phyloP scores from a whole-genome alignment of 441 rosid genomes.

The Populus hybrid region DNA sequence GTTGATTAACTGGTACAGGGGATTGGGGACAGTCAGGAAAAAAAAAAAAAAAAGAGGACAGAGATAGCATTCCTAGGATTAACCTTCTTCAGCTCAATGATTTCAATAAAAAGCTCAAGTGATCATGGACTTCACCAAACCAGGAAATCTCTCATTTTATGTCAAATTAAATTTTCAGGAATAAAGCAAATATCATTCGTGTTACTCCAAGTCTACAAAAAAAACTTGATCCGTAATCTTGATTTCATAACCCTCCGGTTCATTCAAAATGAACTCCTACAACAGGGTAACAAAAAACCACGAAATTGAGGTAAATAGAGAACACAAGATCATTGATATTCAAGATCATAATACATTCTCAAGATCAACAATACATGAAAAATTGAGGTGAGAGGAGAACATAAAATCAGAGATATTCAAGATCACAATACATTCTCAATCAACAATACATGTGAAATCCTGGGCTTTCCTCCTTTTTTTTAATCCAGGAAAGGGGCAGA shows the following conservation, averaged over 20 bases:
- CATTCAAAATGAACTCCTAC: conserved; percentile 69
- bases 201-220: conserved; percentile 64
- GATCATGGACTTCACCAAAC: conserved; percentile 12
- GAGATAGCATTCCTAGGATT: conserved; percentile 63
- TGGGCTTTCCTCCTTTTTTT: no score
- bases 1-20: conserved; percentile 39
- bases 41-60: conserved; percentile 66
- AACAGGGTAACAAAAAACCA: conserved; percentile 34
- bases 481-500: no score
- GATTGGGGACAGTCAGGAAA: conserved; percentile 46
- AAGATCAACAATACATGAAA: not conserved
- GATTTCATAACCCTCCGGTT: conserved; percentile 76
- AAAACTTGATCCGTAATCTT: conserved; percentile 63
- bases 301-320: not conserved
- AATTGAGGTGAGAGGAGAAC: no score
- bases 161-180: no score
- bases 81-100: conserved; percentile 68
- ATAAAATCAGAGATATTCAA: no score
- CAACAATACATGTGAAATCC: no score
- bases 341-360: not conserved
- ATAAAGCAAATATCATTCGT: no score
- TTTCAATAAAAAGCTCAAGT: conserved; percentile 79
- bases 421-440: no score
- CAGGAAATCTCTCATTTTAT: no score
- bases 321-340: not conserved